Evolutionary conservation across 2,329 filamentous ascomycete genomes (phyloP).

Genomic region (Sarocladium strictum): DNA sequence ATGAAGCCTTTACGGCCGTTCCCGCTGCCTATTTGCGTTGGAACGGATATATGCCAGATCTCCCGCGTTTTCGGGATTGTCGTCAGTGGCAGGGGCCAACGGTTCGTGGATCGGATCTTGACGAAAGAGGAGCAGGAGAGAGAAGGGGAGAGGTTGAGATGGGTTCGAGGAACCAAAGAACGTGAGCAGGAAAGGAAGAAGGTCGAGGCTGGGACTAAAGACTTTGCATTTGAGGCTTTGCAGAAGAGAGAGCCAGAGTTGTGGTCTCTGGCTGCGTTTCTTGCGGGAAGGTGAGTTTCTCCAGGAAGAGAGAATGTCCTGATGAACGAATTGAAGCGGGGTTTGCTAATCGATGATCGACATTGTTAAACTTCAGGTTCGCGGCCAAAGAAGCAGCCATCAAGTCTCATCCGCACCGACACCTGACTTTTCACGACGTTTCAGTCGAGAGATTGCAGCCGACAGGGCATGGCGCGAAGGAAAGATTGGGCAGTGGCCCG

Average conservation of each 20-base stretch:
- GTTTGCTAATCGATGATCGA: no score
- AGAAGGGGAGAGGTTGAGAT: not conserved
- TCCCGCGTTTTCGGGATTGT: conserved; percentile 58
- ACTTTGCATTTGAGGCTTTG: no score
- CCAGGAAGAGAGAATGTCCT: not conserved
- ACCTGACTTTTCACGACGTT: conserved; percentile 58
- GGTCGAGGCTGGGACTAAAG: no score
- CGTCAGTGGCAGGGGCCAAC: conserved; percentile 24
- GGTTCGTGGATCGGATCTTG: conserved; percentile 44
- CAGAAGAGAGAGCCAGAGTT: conserved; percentile 21
- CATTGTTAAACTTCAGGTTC: conserved; percentile 39
- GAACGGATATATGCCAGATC: conserved; percentile 73
- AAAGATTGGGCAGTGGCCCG: conserved; percentile 30
- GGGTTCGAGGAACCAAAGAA: no score
- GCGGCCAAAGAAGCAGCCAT: conserved; percentile 71
- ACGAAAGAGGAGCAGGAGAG: conserved; percentile 31
- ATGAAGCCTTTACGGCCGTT: conserved; percentile 41
- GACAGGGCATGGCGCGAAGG: conserved; percentile 4
- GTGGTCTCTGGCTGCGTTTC: conserved; percentile 32
- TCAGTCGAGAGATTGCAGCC: conserved; percentile 29
- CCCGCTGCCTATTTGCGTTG: conserved; percentile 61
- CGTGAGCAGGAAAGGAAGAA: no score
- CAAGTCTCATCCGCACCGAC: conserved; percentile 60
- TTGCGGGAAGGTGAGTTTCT: conserved; percentile 37
- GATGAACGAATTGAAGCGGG: not conserved